Evolutionary conservation across 2,329 filamentous ascomycete species (phyloP), one percentile per base, ranked within the genome.

Genomic region (Aphanoascus verrucosus): DNA sequence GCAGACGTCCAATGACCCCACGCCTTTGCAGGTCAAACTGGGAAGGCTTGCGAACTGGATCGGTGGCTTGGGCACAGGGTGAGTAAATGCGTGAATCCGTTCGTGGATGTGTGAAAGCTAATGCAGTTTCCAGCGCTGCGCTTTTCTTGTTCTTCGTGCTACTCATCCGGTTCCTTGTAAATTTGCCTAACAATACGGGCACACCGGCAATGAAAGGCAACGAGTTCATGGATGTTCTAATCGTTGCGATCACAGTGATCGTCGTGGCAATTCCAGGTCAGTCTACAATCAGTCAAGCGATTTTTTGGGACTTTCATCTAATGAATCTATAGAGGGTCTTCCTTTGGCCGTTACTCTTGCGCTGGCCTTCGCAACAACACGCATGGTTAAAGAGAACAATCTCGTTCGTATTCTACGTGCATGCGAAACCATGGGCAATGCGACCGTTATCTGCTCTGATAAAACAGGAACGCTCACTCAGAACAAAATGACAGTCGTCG

Each of bases 131-230:
- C 50, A 70, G 69, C 45, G 74, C 80, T 56, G 87, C 88, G 47
- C 88, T 85, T 59, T 73, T 93, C 12, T 75, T 95, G 45, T 95
- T 96, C 70, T 76, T 91, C 45, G 85, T 94, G 44, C 76, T 95
- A 12, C 81, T 95, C 63, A 90, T 95, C 71, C 80, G 88, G 62
- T 96, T 94, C 65, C 74, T 93, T 8, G 87, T 83, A 46, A 72
- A 80, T 11, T 77, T 95, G 2, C 77, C 69, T 52, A 72, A 68
- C 15, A 74, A 79, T 55, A 58, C 64, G 2, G 71, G 71, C 1
- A 77, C 77, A 0, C 76, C 88, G 2, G 82, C 86, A 2, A 68
- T 82, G 51, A 95, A 94, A 71, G 89, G 86, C 7, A 86, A 91
- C 63, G 76, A 80, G 50, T 88, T 88, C 62, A 75, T 88, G 60